These are phyloP conservation scores for Trichoderma semiorbis DNA, from an alignment of 2,329 filamentous ascomycete genomes.

Conservation along the genomic window DNA sequence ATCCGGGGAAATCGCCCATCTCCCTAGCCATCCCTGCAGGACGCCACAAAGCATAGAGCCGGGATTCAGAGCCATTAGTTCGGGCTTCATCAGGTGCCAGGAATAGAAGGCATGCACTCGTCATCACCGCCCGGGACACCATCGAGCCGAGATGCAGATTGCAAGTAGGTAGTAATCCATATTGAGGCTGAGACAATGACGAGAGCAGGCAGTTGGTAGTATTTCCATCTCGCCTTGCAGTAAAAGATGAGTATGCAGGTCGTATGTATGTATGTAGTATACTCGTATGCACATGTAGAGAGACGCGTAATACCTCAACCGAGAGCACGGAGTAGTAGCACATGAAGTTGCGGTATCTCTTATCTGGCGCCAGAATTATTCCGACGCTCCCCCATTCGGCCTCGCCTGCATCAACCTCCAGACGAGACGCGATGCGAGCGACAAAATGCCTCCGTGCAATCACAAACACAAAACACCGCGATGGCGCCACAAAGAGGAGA, in stretches of 20 bases:
- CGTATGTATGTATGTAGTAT: background rate
- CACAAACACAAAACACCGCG: background rate
- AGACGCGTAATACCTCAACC: background rate
- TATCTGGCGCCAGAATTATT: constrained; percentile 12
- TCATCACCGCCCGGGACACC: background rate
- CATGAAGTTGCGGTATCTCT: background rate
- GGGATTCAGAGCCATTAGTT: background rate
- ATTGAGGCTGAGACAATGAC: background rate
- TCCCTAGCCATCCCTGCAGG: background rate
- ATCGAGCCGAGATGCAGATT: background rate
- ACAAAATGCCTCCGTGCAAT: background rate
- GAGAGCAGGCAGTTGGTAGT: background rate
- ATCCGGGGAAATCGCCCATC: constrained; percentile 6
- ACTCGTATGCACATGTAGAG: background rate
- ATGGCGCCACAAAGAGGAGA: constrained; percentile 1
- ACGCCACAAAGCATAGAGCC: background rate
- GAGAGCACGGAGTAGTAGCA: background rate
- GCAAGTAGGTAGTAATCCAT: background rate
- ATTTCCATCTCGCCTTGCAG: background rate
- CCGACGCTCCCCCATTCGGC: constrained; percentile 8
- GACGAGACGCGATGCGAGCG: background rate
- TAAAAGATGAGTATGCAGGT: background rate
- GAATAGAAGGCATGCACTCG: background rate
- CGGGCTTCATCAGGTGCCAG: background rate
- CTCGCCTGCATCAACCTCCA: constrained; percentile 5